Evolutionary conservation across 2,329 filamentous ascomycete species (phyloP), one percentile per base, ranked within the genome.

Genomic region (Cryphonectria naterciae): DNA sequence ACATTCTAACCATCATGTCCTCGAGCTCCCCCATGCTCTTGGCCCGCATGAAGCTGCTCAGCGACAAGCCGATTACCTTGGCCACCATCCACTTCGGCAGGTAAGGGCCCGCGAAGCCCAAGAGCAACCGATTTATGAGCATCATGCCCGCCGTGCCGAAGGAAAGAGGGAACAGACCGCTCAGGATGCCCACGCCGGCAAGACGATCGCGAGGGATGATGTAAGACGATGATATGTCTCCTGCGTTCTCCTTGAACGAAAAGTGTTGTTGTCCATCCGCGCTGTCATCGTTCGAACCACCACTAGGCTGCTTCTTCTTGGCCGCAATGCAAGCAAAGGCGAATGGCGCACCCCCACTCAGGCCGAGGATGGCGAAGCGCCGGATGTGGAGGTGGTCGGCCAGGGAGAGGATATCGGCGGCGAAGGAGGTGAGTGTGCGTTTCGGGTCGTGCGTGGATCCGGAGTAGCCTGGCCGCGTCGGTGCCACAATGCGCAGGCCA

Each of bases 401-500:
- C 2, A 78, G 73, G 4, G 74, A 73, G 19, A 74, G 70, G 13
- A 78, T 65, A 32, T 78, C 76, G 10, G 66, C 67, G 0, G 76
- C 74, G 73, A 74, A 78, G 65, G 76, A 76, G 28, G 71, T 65
- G 6, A 78, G 58, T n/a, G 58, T 61, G 32, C 58, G 58, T 37
- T 61, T 61, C 10, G 58, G 58, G 58, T 61, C 32, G 58, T 67
- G 54, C 67, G 69, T 37, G 74, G 75, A 32, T 65, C 71, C 2
- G 76, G 73, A 79, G 65, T 77, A 77, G 17, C 80, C 80, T 4
- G 80, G 80, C 28, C 80, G 74, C 56, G 78, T 76, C 7, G 75
- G 69, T n/a, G 76, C 73, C 56, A 81, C 71, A 60, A 81, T 56
- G 22, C 76, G 78, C 10, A 78, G 39, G 32, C 73, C 71, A 6